Conservation (phyloP, 768 basidiomycete species). For the Cystofilobasidium ferigula region DNA sequence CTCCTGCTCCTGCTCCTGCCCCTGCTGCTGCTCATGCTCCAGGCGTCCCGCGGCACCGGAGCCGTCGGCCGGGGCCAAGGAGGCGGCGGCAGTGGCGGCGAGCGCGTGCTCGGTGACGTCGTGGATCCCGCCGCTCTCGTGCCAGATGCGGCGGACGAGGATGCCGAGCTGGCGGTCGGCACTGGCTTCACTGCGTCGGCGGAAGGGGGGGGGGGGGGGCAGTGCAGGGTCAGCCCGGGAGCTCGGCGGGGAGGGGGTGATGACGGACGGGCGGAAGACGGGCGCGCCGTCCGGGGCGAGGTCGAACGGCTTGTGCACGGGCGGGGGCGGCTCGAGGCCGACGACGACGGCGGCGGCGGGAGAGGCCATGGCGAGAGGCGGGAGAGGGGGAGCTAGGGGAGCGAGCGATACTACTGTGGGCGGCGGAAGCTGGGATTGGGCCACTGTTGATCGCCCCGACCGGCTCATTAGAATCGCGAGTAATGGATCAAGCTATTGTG, state of each 20-base stretch:
- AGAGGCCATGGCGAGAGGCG: too few relatives aligned
- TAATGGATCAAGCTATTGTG: too few relatives aligned
- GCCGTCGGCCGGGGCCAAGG: background rate
- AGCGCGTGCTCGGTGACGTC: background rate
- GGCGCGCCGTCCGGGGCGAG: background rate
- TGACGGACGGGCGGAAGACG: background rate
- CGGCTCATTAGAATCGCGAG: too few relatives aligned
- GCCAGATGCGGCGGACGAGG: slow-evolving; percentile 11
- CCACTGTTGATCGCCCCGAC: too few relatives aligned
- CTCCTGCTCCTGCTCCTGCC: background rate
- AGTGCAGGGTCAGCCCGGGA: background rate
- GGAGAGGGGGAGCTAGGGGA: too few relatives aligned
- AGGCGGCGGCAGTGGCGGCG: background rate
- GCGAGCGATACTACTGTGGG: too few relatives aligned
- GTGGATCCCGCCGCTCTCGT: slow-evolving; percentile 12
- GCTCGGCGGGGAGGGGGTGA: background rate
- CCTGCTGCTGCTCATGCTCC: too few relatives aligned
- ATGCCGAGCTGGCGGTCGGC: slow-evolving; percentile 10
- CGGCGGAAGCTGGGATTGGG: too few relatives aligned
- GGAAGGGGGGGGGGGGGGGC: background rate
- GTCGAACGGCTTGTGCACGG: background rate
- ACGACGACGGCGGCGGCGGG: too few relatives aligned
- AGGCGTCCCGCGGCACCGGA: background rate
- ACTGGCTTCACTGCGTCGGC: background rate
- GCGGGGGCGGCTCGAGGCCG: too few relatives aligned